phyloP scores from a whole-genome alignment of 1,139 yeast species.

The Yamadazyma buinensis region DNA sequence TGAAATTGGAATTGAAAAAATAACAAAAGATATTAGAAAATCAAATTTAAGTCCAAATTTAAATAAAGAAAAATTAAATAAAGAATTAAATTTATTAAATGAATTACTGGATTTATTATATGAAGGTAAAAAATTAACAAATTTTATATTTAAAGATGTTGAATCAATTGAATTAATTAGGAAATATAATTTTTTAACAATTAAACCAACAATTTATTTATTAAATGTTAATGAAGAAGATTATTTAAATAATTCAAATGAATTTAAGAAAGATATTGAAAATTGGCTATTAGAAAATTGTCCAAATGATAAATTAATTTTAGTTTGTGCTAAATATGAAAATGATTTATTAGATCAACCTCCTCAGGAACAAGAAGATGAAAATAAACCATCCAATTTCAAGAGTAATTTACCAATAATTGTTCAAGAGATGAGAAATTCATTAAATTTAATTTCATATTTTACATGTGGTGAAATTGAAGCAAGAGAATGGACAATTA shows the following conservation, averaged over 20 bases:
- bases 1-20: slow-evolving; percentile 51
- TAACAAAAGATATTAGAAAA: slow-evolving; percentile 39
- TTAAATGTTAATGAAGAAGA: slow-evolving; percentile 61
- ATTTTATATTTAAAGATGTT: slow-evolving; percentile 44
- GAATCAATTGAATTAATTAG: slow-evolving; percentile 58
- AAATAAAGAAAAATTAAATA: slow-evolving; percentile 24
- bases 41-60: slow-evolving; percentile 28
- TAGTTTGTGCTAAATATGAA: slow-evolving; percentile 63
- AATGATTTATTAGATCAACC: slow-evolving; percentile 27
- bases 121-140: slow-evolving; percentile 54
- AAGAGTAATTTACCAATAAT: slow-evolving; percentile 42
- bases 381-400: slow-evolving; percentile 11
- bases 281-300: slow-evolving; percentile 55
- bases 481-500: slow-evolving; percentile 89
- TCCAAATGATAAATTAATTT: slow-evolving; percentile 50
- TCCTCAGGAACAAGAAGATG: slow-evolving; percentile 13
- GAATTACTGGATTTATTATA: slow-evolving; percentile 49
- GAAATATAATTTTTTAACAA: slow-evolving; percentile 58
- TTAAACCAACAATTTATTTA: slow-evolving; percentile 64
- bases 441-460: slow-evolving; percentile 72
- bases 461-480: slow-evolving; percentile 91
- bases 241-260: slow-evolving; percentile 41
- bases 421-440: slow-evolving; percentile 58
- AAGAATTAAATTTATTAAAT: slow-evolving; percentile 46
- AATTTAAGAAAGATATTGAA: slow-evolving; percentile 39